Evolutionary conservation across 192 early-diverging fungal genomes (phyloP), one percentile per base, ranked within the genome.

Genomic region (Rhizophagus prolifer): DNA sequence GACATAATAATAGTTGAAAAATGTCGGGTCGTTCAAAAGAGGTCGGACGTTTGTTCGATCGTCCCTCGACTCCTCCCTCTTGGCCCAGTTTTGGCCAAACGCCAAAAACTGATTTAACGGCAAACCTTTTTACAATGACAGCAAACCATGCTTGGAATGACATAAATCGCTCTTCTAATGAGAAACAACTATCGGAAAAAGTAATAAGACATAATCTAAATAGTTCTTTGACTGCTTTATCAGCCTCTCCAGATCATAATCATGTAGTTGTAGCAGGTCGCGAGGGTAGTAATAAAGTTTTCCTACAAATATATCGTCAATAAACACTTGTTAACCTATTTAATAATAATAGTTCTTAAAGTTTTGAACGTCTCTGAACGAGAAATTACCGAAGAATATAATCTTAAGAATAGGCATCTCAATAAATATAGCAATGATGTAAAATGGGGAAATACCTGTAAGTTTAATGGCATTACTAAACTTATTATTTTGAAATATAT

Each of bases 401-500:
- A 94, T 78, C 79, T 95, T n/a, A 85, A 91, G 7, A 90, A 86
- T 8, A 83, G 85, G 36, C 83, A 87, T 63, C 67, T 80, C 25
- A 89, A 82, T 72, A 77, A 85, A 67, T 83, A 84, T 75, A 88
- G 85, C 64, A 93, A 87, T 65, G 94, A 95, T 81, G 92, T 93
- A 21, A 92, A 92, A 71, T 95, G 94, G 94, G 92, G 90, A n/a
- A 88, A 87, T 72, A 65, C 78, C 23, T 80, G 87, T 89, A 74
- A 79, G 72, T 79, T 79, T 44, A 44, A 12, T 44, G 10, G 26
- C 77, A 60, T 12, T 66, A 74, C 46, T 77, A 73, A 79, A 77
- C 13, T 25, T 28, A 8, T 1, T 58, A 5, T 16, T 16, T 8
- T 26, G 47, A 54, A 26, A 19, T 28, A 38, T 16, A 13, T 7